Conservation (phyloP, 768 basidiomycete species). For the Cyclocybe aegerita region DNA sequence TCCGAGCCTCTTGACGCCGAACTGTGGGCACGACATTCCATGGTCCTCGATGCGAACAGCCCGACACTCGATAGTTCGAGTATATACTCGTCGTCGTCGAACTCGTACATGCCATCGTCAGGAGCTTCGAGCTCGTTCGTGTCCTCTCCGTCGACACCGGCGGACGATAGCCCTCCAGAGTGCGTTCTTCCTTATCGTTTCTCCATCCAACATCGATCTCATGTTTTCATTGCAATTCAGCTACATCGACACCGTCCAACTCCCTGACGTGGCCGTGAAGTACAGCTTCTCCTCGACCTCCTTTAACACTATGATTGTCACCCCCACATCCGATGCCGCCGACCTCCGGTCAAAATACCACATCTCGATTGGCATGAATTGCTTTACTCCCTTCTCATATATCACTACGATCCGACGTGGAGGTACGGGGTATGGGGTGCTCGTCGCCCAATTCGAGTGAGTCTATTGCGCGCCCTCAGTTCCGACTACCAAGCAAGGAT, state of each 20-base stretch:
- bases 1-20: background rate
- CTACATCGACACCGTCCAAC: constrained; percentile 1
- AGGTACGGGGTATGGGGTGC: constrained; percentile 23
- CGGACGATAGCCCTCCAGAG: constrained; percentile 3
- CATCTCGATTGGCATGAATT: constrained; percentile 30
- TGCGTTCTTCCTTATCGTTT: background rate
- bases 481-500: background rate
- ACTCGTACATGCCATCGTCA: background rate
- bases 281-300: constrained; percentile 4
- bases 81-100: background rate
- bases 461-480: constrained; percentile 1
- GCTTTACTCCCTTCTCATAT: constrained; percentile 32
- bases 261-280: background rate
- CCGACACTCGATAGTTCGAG: background rate
- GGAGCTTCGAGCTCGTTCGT: background rate
- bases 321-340: constrained; percentile 16
- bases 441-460: constrained; percentile 35
- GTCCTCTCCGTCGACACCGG: background rate
- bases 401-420: constrained; percentile 31
- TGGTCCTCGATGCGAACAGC: background rate
- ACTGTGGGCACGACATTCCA: background rate
- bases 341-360: constrained; percentile 27
- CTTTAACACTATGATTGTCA: constrained; percentile 19
- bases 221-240: background rate
- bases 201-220: no score